Evolutionary conservation across 2,329 filamentous ascomycete genomes (phyloP), one percentile per base, ranked within the genome.

Genomic region (Metarhizium rileyi): DNA sequence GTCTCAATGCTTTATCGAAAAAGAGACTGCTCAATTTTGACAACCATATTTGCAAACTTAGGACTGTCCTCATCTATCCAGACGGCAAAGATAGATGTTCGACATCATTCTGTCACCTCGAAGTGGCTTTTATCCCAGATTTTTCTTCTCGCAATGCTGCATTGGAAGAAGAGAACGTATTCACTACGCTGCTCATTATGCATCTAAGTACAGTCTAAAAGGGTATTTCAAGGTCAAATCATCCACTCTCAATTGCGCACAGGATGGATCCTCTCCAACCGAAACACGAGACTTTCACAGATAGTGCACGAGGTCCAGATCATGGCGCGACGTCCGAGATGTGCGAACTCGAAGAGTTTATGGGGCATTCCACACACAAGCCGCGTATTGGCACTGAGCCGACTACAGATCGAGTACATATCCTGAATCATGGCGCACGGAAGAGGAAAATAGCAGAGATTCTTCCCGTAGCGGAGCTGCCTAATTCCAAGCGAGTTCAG

Each of bases 401-500:
- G 22, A 42, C 2, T 14, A 16, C 23, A 9, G 20, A 25, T 42
- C 20, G 12, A 42, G 9, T 14, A 14, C 23, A 42, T 42, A 42
- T 14, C 16, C 22, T 25, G 8, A 14, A 23, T 12, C 20, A 42
- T 14, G n/a, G 16, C 10, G 20, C 9, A 23, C 38, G n/a, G 16
- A 42, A 42, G 22, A 42, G 38, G 10, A 42, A 42, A 25, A 10
- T 25, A 14, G 38, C 38, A 25, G 38, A 12, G 8, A 5, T 4
- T 25, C 38, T 12, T 20, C n/a, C 12, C 12, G 20, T 7, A 26
- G 22, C 14, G 20, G 38, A 42, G 22, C 22, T 25, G 14, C 23
- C n/a, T 27, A 23, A 23, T 18, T 22, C 27, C 3, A 57, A 57
- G 51, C 55, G 45, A 35, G n/a, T 28, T 10, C 52, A 28, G 22